phyloP scores from a whole-genome alignment of 1,139 yeast species.

The Yamadazyma siamensis region DNA sequence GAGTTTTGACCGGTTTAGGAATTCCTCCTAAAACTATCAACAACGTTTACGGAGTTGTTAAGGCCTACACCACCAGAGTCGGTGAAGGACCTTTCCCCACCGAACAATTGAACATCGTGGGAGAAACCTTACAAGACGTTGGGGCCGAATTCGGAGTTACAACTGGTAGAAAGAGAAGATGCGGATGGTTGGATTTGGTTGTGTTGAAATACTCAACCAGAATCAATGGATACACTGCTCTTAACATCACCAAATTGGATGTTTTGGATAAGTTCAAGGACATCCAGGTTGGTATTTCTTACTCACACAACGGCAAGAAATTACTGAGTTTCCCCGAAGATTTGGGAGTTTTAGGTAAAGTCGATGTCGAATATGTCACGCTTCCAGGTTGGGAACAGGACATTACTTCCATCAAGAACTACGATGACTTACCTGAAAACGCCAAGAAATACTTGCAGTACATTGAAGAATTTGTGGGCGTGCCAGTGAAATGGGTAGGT shows the following conservation, averaged over 20 bases:
- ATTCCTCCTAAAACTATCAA: slow-evolving; percentile 81
- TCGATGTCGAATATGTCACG: slow-evolving; percentile 85
- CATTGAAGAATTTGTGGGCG: slow-evolving; percentile 79
- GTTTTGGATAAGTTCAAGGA: slow-evolving; percentile 88
- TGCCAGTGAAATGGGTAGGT: slow-evolving; percentile 96
- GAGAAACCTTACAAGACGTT: slow-evolving; percentile 82
- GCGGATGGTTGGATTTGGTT: slow-evolving; percentile 98
- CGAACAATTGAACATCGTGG: slow-evolving; percentile 85
- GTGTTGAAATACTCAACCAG: slow-evolving; percentile 86
- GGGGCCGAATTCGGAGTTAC: slow-evolving; percentile 99
- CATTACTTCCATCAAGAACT: slow-evolving; percentile 68
- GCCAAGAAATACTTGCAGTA: slow-evolving; percentile 80
- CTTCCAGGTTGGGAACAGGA: slow-evolving; percentile 93
- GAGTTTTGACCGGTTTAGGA: slow-evolving; percentile 96
- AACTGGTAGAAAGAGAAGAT: slow-evolving; percentile 98
- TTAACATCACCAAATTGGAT: slow-evolving; percentile 93
- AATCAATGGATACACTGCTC: slow-evolving; percentile 91
- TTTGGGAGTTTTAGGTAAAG: slow-evolving; percentile 72
- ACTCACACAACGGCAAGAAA: slow-evolving; percentile 71
- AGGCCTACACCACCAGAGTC: slow-evolving; percentile 97
- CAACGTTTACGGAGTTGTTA: slow-evolving; percentile 91
- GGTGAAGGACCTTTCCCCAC: slow-evolving; percentile 99
- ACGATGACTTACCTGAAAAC: slow-evolving; percentile 79
- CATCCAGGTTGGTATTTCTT: slow-evolving; percentile 81
- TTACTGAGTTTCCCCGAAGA: slow-evolving; percentile 90